A percentile compares a stretch with the other conserved stretches of the same genome.
These are phyloP conservation scores for Ormosia emarginata DNA, from an alignment of 306 rosid species.

Conservation along the genomic window DNA sequence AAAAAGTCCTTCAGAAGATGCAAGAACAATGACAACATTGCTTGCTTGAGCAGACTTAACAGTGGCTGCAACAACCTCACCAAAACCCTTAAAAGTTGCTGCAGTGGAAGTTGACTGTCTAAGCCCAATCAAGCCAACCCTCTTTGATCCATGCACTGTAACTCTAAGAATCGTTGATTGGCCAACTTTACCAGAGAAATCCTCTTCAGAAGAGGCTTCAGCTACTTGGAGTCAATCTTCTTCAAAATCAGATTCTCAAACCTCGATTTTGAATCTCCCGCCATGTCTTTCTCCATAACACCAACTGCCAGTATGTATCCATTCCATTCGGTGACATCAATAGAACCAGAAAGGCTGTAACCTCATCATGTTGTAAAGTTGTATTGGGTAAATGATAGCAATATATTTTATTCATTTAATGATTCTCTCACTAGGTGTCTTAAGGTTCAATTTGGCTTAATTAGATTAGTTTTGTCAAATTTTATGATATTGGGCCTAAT, in stretches of 20 bases:
- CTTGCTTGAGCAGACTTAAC: slow-evolving; percentile 79
- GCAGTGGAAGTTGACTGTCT: slow-evolving; percentile 63
- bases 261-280: slow-evolving; percentile 56
- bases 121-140: slow-evolving; percentile 90
- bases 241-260: slow-evolving; percentile 71
- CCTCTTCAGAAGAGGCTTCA: slow-evolving; percentile 91
- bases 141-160: slow-evolving; percentile 73
- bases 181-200: slow-evolving; percentile 82
- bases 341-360: too few species aligned
- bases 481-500: too few species aligned
- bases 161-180: slow-evolving; percentile 77
- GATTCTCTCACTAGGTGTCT: too few species aligned
- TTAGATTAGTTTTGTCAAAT: too few species aligned
- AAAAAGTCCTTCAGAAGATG: slow-evolving; percentile 66
- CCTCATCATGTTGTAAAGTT: too few species aligned
- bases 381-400: too few species aligned
- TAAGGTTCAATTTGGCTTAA: too few species aligned
- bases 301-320: slow-evolving; percentile 93
- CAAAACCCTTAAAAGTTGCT: slow-evolving; percentile 58
- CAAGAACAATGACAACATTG: slow-evolving; percentile 73
- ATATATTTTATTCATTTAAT: too few species aligned
- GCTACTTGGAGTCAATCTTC: slow-evolving; percentile 76
- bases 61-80: slow-evolving; percentile 82
- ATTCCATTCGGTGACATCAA: slow-evolving; percentile 79
- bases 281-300: slow-evolving; percentile 78